phyloP scores from a whole-genome alignment of 768 basidiomycete genomes.

The Candolleomyces aberdarensis region DNA sequence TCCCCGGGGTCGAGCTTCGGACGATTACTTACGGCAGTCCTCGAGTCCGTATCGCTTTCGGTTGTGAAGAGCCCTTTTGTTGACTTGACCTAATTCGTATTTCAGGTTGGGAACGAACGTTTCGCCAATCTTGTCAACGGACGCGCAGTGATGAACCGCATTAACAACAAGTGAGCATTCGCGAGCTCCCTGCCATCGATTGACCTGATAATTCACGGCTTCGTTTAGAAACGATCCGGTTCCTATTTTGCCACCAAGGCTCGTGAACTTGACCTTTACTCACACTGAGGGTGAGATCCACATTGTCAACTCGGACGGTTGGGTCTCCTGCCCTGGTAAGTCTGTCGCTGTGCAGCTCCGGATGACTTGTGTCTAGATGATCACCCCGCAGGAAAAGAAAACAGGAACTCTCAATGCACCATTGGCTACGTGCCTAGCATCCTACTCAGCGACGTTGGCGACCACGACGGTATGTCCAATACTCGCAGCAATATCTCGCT shows the following conservation, averaged over 20 bases:
- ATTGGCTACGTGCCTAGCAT: constrained; percentile 54
- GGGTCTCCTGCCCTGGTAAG: constrained; percentile 33
- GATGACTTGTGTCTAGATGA: background rate
- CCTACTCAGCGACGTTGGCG: constrained; percentile 40
- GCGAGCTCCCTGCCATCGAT: background rate
- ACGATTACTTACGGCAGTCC: constrained; percentile 34
- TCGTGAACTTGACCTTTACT: constrained; percentile 48
- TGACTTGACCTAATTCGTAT: constrained; percentile 13
- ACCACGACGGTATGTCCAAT: constrained; percentile 41
- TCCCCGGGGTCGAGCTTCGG: constrained; percentile 37
- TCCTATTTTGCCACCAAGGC: constrained; percentile 54
- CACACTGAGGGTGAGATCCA: constrained; percentile 55
- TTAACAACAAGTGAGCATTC: constrained; percentile 33
- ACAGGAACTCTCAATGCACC: constrained; percentile 53
- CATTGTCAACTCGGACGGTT: constrained; percentile 37
- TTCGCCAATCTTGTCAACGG: constrained; percentile 47
- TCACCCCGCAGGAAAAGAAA: constrained; percentile 39
- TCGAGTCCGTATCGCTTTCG: constrained; percentile 34
- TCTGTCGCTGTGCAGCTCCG: background rate
- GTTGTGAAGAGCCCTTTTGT: too few species aligned
- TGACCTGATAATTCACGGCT: background rate
- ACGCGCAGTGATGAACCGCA: constrained; percentile 36
- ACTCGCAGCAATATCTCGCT: too few species aligned
- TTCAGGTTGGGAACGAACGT: constrained; percentile 40
- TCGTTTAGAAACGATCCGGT: constrained; percentile 34